Base-by-base conservation (phyloP, 2,329 filamentous ascomycete species). In the Colletotrichum melonis region DNA sequence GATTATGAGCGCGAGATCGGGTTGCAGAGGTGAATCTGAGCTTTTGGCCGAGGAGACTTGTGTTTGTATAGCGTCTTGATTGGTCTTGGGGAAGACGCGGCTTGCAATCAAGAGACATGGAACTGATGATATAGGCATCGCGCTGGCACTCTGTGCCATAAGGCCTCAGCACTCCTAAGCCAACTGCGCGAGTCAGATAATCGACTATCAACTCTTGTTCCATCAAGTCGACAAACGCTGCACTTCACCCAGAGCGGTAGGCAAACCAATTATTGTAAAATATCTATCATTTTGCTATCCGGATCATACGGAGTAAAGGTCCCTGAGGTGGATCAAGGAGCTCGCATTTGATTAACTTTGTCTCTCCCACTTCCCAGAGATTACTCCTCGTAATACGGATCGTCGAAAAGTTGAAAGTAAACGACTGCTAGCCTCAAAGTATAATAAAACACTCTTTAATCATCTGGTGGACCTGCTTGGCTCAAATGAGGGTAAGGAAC, bases 271-370 rank as follows among this genome's bases (percentile, higher is more conserved):
- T 26, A 26, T 26, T 26, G 26, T 0, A 26, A 26, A 26, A 5
- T 26, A 26, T 26, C 0, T 0, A 26, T 26, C 26, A 1, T 5
- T 26, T 26, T 0, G 26, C 26, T 26, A 26, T 26, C 0, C 26
- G 26, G 26, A 26, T 26, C 26, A 26, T 26, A 26, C 26, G 26
- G 26, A 26, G 26, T 26, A 26, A 26, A 26, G 26, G 26, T 26
- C 26, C 26, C 26, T 26, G 26, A 26, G 26, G 26, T 5, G 26
- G 26, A 4, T 26, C 26, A 26, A 26, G 26, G 26, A 26, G 26
- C 26, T 26, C 26, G 42, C 42, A 46, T 46, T n/a, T 19, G 4
- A n/a, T 46, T n/a, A 19, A 5, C 42, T n/a, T n/a, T 11, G 2
- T 49, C 19, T 49, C 42, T 49, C 42, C 8, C 42, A n/a, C 16